Conservation (phyloP, 2,329 filamentous ascomycete species). For the Penicillium sp. region DNA sequence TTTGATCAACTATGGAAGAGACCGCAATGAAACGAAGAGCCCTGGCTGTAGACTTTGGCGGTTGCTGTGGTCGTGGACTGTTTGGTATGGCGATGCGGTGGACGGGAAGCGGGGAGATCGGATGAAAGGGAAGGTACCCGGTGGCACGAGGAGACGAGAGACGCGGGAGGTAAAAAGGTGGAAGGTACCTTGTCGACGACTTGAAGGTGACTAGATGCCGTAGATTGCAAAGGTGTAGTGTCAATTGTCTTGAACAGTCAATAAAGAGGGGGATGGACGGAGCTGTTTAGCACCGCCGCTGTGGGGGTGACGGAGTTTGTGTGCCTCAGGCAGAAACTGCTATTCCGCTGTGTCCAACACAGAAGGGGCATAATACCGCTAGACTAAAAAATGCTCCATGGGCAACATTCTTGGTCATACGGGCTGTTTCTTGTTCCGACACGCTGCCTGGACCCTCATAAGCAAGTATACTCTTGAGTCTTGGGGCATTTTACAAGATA, state of each 20-base stretch:
- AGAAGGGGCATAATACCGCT: too few relatives aligned
- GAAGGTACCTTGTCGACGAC: not conserved
- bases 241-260: conserved; percentile 9
- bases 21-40: not conserved
- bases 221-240: conserved; percentile 4
- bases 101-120: conserved; percentile 27
- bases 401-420: too few relatives aligned
- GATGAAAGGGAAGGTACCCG: conserved; percentile 16
- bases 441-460: not conserved
- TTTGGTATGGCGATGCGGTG: conserved; percentile 24
- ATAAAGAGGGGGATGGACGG: conserved; percentile 8
- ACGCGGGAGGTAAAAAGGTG: not conserved
- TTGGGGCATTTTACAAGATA: not conserved
- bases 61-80: conserved; percentile 14
- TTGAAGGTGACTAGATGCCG: not conserved
- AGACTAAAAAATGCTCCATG: too few relatives aligned
- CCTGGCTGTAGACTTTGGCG: not conserved
- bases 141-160: conserved; percentile 2
- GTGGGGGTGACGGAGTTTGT: conserved; percentile 11
- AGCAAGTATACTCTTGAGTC: not conserved
- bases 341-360: too few relatives aligned
- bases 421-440: too few relatives aligned
- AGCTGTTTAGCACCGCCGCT: conserved; percentile 14
- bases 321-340: conserved; percentile 12
- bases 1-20: not conserved